Evolutionary conservation across 805 yeast genomes (phyloP), one percentile per base, ranked within the genome.

Genomic region (Lachancea meyersii): DNA sequence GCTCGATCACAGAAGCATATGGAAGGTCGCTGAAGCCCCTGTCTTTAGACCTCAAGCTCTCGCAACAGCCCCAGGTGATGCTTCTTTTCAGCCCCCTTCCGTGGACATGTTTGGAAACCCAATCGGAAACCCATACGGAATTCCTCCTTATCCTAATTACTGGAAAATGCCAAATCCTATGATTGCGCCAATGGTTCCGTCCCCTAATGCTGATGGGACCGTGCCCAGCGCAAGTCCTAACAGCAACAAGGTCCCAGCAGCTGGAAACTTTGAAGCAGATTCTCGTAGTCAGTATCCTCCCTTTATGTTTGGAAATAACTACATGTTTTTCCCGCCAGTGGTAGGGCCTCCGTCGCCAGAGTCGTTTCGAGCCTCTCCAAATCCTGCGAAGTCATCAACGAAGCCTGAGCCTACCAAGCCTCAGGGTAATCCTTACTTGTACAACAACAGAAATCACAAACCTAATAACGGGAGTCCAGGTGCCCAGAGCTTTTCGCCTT

Each of bases 11-110:
- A 26, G 35, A 9, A 40, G 26, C 28, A 53, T 57, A 23, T 58
- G 63, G 61, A 59, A 57, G 35, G 56, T 50, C 4, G 58, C 60
- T 3, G 42, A 45, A 19, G 57, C 56, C 2, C 61, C 61, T 7
- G 49, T 57, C 9, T 60, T 60, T 27, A 52, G 52, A 41, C 65
- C 48, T 9, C 45, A 45, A 21, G 38, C 33, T 16, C 19, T 40
- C 20, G 24, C 31, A 4, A 7, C 35, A 34, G 8, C 30, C 31
- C 11, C 23, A 27, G 23, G 30, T 7, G 35, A 31, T 4, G 24
- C 42, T 32, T 16, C 18, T 16, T 28, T 31, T 18, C 35, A 34
- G 14, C 35, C 36, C 3, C 39, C 44, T 30, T 35, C 40, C 5
- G 17, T 24, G 28, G 40, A 35, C 21, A 35, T 35, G 31, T 35